Conservation (phyloP, 73 alveolate species). For the Breviolum minutum region DNA sequence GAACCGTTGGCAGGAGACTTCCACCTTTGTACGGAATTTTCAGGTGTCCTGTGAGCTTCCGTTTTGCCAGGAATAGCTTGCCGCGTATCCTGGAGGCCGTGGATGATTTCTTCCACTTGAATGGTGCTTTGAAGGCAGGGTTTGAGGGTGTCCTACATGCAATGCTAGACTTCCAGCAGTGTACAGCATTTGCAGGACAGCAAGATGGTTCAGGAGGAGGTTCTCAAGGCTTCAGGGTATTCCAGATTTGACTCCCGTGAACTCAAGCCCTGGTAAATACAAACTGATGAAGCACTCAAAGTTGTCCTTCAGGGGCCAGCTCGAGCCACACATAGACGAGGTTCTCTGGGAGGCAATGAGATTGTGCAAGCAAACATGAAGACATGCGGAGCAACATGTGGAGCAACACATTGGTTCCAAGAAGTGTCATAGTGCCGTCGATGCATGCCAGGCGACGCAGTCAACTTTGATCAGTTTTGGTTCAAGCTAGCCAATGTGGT, state of each 20-base stretch:
- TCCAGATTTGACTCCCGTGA: neutral
- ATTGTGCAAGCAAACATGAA: too few relatives aligned
- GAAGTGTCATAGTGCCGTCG: neutral
- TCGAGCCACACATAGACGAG: conserved; percentile 12
- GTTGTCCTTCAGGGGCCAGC: neutral
- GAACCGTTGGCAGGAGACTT: conserved; percentile 12
- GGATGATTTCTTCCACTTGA: conserved; percentile 39
- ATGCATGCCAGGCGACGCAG: conserved; percentile 28
- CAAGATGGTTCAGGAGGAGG: conserved; percentile 11
- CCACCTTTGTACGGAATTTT: neutral
- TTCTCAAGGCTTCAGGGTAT: neutral
- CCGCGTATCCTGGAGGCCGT: conserved; percentile 49
- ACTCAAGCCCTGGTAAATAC: neutral
- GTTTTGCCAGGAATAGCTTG: conserved; percentile 28
- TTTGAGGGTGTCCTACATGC: neutral
- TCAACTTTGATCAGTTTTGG: conserved; percentile 63
- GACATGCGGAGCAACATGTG: too few relatives aligned
- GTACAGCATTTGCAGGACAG: neutral
- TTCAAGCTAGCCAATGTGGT: conserved; percentile 82
- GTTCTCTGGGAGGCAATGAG: neutral
- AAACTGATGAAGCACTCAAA: neutral
- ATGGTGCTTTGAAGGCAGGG: conserved; percentile 59
- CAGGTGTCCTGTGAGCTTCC: neutral
- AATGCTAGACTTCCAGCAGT: neutral
- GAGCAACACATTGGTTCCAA: too few relatives aligned